phyloP scores from a whole-genome alignment of 2,329 filamentous ascomycete genomes.

The Aspergillus intermedius region DNA sequence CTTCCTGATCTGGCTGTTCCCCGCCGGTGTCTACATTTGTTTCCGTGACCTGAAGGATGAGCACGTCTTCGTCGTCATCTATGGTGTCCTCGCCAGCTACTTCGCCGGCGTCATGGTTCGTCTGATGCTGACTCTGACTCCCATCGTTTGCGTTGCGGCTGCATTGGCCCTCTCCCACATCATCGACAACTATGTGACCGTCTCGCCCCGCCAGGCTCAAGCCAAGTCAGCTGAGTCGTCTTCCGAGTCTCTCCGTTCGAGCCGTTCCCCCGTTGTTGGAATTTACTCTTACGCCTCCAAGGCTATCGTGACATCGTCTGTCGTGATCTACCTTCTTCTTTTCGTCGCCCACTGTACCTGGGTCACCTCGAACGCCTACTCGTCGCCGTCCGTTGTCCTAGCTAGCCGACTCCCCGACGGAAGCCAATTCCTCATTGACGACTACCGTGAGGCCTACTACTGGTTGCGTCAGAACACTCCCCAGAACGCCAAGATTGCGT shows the following conservation, averaged over 20 bases:
- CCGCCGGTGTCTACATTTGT: conserved; percentile 95
- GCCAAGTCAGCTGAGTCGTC: conserved; percentile 34
- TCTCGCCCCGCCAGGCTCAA: conserved; percentile 53
- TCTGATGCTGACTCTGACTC: conserved; percentile 94
- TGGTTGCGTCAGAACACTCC: conserved; percentile 97
- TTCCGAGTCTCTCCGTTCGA: conserved; percentile 55
- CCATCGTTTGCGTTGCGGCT: conserved; percentile 89
- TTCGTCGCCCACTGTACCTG: conserved; percentile 98
- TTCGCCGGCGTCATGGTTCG: conserved; percentile 99
- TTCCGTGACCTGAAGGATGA: conserved; percentile 91
- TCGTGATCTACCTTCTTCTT: conserved; percentile 75
- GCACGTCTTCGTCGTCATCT: conserved; percentile 96
- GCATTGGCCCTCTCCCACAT: conserved; percentile 83
- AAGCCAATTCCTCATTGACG: conserved; percentile 96
- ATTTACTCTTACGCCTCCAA: conserved; percentile 80
- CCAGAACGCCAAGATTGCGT: conserved; percentile 96
- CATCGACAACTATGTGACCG: conserved; percentile 75
- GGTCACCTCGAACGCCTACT: conserved; percentile 99
- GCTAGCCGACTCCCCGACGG: conserved; percentile 89
- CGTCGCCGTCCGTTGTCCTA: conserved; percentile 92
- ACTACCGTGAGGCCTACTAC: conserved; percentile 98
- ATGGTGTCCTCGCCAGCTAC: conserved; percentile 93
- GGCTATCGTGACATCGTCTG: conserved; percentile 62
- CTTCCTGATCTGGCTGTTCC: conserved; percentile 98
- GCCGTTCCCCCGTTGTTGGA: conserved; percentile 67